These are phyloP conservation scores for Pseudocercospora cruenta DNA, from an alignment of 2,329 filamentous ascomycete genomes.

Conservation along the genomic window DNA sequence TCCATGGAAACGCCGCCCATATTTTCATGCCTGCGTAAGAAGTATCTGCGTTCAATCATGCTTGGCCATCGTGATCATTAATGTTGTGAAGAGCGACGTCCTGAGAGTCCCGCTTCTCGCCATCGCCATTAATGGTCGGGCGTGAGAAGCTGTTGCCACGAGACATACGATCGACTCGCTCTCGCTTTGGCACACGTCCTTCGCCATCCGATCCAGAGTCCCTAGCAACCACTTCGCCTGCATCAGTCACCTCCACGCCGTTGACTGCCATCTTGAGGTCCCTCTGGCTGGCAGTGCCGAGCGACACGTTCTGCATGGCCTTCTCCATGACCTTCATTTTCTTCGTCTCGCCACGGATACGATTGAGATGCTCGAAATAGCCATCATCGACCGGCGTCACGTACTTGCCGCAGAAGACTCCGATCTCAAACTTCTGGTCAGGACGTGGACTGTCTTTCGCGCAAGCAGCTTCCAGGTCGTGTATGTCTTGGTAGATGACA, in stretches of 20 bases:
- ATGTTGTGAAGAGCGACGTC: slow-evolving; percentile 60
- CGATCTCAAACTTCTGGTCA: slow-evolving; percentile 76
- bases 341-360: slow-evolving; percentile 69
- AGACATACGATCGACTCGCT: slow-evolving; percentile 44
- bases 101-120: slow-evolving; percentile 41
- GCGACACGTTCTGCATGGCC: slow-evolving; percentile 66
- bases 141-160: slow-evolving; percentile 43
- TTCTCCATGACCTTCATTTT: slow-evolving; percentile 69
- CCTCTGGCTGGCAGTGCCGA: slow-evolving; percentile 62
- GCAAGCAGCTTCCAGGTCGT: slow-evolving; percentile 80
- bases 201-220: slow-evolving; percentile 37
- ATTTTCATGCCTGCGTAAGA: background rate
- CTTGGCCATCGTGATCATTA: slow-evolving; percentile 27
- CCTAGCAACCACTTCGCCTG: slow-evolving; percentile 62
- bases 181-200: slow-evolving; percentile 27
- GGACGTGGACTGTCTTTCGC: slow-evolving; percentile 67
- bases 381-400: slow-evolving; percentile 75
- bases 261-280: slow-evolving; percentile 67
- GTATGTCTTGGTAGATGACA: slow-evolving; percentile 76
- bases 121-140: slow-evolving; percentile 19
- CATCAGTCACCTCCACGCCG: slow-evolving; percentile 60
- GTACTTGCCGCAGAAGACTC: slow-evolving; percentile 89
- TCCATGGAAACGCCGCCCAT: background rate
- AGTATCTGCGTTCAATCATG: background rate
- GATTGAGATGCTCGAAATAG: slow-evolving; percentile 82